Conservation (phyloP, 1,284 basidiomycete species). For the Pseudozyma sp. region DNA sequence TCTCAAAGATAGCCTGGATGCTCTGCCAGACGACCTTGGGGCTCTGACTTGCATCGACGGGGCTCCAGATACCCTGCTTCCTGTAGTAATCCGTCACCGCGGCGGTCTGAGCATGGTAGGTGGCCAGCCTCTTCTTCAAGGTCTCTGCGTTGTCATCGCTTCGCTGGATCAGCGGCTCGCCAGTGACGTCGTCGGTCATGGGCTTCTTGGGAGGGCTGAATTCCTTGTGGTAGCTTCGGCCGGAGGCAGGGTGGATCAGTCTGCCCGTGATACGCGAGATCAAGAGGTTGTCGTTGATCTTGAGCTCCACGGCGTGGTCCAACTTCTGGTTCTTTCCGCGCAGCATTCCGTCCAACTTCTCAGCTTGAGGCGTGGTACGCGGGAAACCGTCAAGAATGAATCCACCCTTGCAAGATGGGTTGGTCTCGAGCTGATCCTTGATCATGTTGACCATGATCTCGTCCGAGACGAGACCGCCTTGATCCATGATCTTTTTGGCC, state of each 20-base stretch:
- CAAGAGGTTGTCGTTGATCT: slow-evolving; percentile 92
- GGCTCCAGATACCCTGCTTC: slow-evolving; percentile 76
- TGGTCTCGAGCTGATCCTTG: slow-evolving; percentile 92
- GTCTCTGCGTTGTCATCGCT: slow-evolving; percentile 77
- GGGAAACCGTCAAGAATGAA: slow-evolving; percentile 99
- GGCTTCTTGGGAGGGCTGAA: slow-evolving; percentile 96
- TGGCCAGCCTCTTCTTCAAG: slow-evolving; percentile 84
- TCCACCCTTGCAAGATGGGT: slow-evolving; percentile 90
- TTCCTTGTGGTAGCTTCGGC: slow-evolving; percentile 92
- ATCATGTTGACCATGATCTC: slow-evolving; percentile 99
- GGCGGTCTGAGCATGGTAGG: slow-evolving; percentile 91
- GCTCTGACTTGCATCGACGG: slow-evolving; percentile 91
- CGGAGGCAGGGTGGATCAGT: slow-evolving; percentile 88
- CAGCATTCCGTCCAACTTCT: slow-evolving; percentile 95
- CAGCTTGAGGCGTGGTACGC: slow-evolving; percentile 94
- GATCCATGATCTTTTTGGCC: slow-evolving; percentile 98
- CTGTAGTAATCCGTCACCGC: slow-evolving; percentile 98
- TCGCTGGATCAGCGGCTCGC: slow-evolving; percentile 82
- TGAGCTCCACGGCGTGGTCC: slow-evolving; percentile 89
- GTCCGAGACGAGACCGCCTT: slow-evolving; percentile 85
- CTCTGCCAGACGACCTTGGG: slow-evolving; percentile 91
- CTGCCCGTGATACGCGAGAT: slow-evolving; percentile 97
- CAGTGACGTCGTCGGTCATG: slow-evolving; percentile 91
- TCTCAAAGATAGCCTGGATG: slow-evolving; percentile 72
- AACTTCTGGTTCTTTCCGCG: slow-evolving; percentile 80